phyloP scores from a whole-genome alignment of 257 asterid genomes.

The Salvia miltiorrhiza region DNA sequence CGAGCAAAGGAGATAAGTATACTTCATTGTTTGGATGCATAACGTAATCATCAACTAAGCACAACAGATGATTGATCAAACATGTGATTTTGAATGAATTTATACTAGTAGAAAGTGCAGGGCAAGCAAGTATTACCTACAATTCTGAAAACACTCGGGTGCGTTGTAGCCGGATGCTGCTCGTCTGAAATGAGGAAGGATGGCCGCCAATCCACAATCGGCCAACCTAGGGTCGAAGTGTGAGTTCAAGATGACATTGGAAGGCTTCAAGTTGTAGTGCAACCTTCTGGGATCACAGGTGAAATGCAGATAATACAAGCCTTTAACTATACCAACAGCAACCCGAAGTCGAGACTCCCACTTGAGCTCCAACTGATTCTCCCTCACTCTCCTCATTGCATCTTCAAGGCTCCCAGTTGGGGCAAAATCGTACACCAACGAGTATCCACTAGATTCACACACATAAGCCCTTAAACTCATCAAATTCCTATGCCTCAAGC shows the following conservation, averaged over 20 bases:
- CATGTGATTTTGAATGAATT: too few relatives aligned
- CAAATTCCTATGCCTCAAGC: constrained; percentile 75
- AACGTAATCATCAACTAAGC: not conserved
- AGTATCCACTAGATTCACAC: constrained; percentile 49
- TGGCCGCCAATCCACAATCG: constrained; percentile 67
- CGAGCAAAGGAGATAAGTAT: not conserved
- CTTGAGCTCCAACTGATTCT: constrained; percentile 55
- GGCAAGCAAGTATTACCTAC: constrained; percentile 40
- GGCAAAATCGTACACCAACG: constrained; percentile 65
- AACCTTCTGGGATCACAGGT: constrained; percentile 57
- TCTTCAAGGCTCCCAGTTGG: constrained; percentile 81
- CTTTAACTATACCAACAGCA: constrained; percentile 79
- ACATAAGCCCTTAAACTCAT: constrained; percentile 89
- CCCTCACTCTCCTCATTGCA: constrained; percentile 65
- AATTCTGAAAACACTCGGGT: constrained; percentile 67
- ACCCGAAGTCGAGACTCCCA: constrained; percentile 80
- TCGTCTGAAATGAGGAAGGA: constrained; percentile 50
- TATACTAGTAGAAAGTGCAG: not conserved
- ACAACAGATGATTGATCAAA: not conserved
- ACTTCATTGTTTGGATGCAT: not conserved
- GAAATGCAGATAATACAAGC: constrained; percentile 80
- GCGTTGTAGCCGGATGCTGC: constrained; percentile 56
- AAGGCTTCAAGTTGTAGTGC: constrained; percentile 81
- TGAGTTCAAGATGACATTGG: constrained; percentile 76
- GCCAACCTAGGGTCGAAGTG: constrained; percentile 76